Percentiles rank a stretch among this genome's conserved stretches.
Conservation (phyloP, 305 asterid genomes). For the Fraxinus paxiana region DNA sequence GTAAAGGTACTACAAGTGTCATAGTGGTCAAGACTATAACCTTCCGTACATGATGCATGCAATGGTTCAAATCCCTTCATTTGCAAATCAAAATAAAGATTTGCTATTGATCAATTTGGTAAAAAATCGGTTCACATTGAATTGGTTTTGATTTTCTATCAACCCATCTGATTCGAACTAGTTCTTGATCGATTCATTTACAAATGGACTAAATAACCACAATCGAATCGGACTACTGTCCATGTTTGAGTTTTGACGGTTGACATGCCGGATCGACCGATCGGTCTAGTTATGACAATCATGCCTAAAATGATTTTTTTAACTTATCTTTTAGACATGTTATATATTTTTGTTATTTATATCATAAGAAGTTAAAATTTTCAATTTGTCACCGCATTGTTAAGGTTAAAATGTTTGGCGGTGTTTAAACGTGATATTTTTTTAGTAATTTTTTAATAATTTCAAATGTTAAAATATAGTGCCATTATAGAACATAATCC, state of each 20-base stretch:
- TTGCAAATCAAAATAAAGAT: neutral
- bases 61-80: neutral
- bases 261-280: no score
- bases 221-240: neutral
- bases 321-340: neutral
- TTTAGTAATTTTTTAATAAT: no score
- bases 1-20: neutral
- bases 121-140: neutral
- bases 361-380: neutral
- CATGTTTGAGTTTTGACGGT: no score
- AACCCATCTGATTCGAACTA: no score
- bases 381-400: neutral
- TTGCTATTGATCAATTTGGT: neutral
- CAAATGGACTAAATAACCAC: neutral
- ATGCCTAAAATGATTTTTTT: no score
- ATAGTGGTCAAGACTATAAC: neutral
- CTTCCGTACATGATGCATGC: neutral
- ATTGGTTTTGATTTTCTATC: neutral
- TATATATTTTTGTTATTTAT: neutral
- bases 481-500: neutral
- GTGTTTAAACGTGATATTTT: neutral
- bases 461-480: neutral
- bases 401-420: neutral
- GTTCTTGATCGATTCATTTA: neutral
- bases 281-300: no score